Conservation (phyloP, 2,329 filamentous ascomycete genomes). For the Corniculantispora saksenae region DNA sequence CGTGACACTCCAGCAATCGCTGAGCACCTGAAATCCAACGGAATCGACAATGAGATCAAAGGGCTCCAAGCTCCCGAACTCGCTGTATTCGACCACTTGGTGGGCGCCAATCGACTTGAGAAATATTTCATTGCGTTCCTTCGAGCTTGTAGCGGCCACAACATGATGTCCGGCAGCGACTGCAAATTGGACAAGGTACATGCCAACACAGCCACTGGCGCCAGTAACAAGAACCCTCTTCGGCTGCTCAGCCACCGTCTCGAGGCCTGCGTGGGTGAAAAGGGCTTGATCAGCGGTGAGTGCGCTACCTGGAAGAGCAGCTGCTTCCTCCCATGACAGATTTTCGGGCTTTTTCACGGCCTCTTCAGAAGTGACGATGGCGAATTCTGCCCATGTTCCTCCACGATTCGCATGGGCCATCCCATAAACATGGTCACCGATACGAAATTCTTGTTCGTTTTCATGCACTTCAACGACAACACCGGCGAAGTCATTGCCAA, state of each 20-base stretch:
- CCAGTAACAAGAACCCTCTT: constrained; percentile 36
- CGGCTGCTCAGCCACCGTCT: constrained; percentile 14
- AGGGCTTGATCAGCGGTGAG: constrained; percentile 40
- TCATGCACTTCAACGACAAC: constrained; percentile 18
- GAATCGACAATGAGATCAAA: constrained; percentile 34
- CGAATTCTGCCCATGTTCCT: constrained; percentile 29
- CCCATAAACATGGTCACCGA: constrained; percentile 32
- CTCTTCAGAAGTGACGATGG: constrained; percentile 27
- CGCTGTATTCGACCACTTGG: constrained; percentile 26
- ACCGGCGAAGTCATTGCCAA: constrained; percentile 22
- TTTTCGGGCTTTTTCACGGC: constrained; percentile 32
- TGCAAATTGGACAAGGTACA: constrained; percentile 37
- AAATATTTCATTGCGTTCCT: constrained; percentile 19
- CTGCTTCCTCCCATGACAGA: constrained; percentile 33
- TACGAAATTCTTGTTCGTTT: constrained; percentile 27
- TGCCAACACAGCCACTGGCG: constrained; percentile 38
- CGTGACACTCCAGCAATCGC: constrained; percentile 31
- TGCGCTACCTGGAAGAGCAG: constrained; percentile 36
- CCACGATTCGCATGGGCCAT: constrained; percentile 27
- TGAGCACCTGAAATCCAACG: constrained; percentile 31
- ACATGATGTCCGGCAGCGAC: constrained; percentile 31
- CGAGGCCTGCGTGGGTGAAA: constrained; percentile 26
- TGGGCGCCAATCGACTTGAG: constrained; percentile 28
- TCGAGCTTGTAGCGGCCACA: constrained; percentile 33
- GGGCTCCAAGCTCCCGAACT: constrained; percentile 20